phyloP scores from a whole-genome alignment of 148 eudicot species.

The Fallopia convolvulus region DNA sequence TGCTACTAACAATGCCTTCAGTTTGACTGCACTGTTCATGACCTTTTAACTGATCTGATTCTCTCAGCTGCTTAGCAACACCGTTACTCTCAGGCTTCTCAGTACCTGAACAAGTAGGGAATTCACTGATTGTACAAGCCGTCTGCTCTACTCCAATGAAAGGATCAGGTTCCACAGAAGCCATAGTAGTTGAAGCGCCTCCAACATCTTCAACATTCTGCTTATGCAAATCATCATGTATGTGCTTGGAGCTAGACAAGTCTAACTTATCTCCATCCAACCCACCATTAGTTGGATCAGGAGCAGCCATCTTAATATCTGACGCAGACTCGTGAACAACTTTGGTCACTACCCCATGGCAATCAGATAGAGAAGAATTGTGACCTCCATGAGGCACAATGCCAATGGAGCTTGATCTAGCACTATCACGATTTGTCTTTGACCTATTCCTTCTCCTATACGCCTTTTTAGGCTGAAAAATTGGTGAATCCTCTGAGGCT shows the following conservation, averaged over 20 bases:
- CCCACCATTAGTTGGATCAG: slow-evolving; percentile 21
- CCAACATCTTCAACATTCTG: slow-evolving; percentile 25
- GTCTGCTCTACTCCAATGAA: slow-evolving; percentile 23
- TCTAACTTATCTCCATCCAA: slow-evolving; percentile 23
- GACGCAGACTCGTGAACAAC: slow-evolving; percentile 29
- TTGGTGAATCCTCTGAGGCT: slow-evolving; percentile 54
- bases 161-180: slow-evolving; percentile 21
- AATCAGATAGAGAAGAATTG: slow-evolving; percentile 36
- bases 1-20: slow-evolving; percentile 29
- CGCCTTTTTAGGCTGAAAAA: slow-evolving; percentile 60
- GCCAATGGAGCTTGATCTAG: slow-evolving; percentile 59
- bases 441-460: slow-evolving; percentile 75
- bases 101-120: slow-evolving; percentile 28
- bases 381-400: slow-evolving; percentile 41
- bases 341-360: slow-evolving; percentile 29
- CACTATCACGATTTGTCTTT: slow-evolving; percentile 58
- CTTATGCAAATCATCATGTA: slow-evolving; percentile 26
- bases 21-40: slow-evolving; percentile 19
- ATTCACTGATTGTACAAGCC: slow-evolving; percentile 27
- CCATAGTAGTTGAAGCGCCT: slow-evolving; percentile 17
- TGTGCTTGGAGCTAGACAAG: slow-evolving; percentile 22
- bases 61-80: slow-evolving; percentile 28
- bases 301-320: slow-evolving; percentile 31
- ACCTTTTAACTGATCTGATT: slow-evolving; percentile 25
- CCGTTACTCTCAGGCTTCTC: slow-evolving; percentile 27